Evolutionary conservation across 805 yeast genomes (phyloP), one percentile per base, ranked within the genome.

Genomic region (Metschnikowia baotianmanensis): DNA sequence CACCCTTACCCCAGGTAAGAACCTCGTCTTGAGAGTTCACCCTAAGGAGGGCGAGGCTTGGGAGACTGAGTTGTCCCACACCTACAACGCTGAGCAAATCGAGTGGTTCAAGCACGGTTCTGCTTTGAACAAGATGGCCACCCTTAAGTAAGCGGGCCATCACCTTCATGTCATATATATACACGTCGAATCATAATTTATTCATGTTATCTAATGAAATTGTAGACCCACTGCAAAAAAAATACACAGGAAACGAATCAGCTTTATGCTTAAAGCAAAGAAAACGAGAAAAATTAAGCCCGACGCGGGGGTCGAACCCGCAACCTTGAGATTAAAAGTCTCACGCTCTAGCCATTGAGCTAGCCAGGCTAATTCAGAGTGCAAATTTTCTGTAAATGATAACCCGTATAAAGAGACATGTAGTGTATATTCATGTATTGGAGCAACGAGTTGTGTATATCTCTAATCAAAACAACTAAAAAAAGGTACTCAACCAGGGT

Each of bases 21-120:
- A 80, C 74, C 68, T 91, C 48, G 83, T 77, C 59, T 71, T 90
- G 78, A 86, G 85, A 71, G 79, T 78, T 57, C 79, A 77, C 62
- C 82, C 83, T 57, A 67, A 71, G 66, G 73, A 84, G 48, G 96
- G 96, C 62, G 74, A 66, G 56, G 72, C 89, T 49, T 93, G 96
- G 96, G 83, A 82, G 60, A 77, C 91, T 63, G 83, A 80, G 74
- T 86, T 93, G 69, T 80, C 96, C 43, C 99, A 93, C 80, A 93
- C 99, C 53, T 93, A 86, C 80, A 93, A 93, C 80, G 48, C 67
- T 51, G 97, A 93, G 78, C 99, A 91, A 79, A 86, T 91, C 65
- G 97, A 87, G 68, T 91, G 98, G 98, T 91, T 91, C 86, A 91
- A 87, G 80, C 82, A 84, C 61, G 99, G 99, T 77, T 89, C 97